Conservation (phyloP, 805 yeast genomes). For the Candida palmyrensis region DNA sequence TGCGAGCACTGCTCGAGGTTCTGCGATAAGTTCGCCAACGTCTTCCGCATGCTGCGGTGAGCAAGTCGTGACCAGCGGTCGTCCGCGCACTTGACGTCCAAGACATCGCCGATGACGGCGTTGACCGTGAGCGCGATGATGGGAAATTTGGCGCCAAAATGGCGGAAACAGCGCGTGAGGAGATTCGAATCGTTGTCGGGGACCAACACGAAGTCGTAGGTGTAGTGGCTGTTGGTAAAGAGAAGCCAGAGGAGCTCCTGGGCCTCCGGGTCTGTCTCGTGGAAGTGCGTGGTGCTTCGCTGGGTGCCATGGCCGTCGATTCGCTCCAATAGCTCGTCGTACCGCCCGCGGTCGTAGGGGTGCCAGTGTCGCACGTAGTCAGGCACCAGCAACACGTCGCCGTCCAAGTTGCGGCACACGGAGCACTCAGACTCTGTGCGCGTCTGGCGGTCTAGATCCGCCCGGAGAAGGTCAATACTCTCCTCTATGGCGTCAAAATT, state of each 20-base stretch:
- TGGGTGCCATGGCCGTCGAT: not conserved
- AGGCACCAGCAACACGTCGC: constrained; percentile 1
- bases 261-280: constrained; percentile 3
- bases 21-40: not conserved
- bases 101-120: constrained; percentile 2
- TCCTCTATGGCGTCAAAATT: not conserved
- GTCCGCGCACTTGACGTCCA: constrained; percentile 1
- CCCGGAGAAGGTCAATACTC: not conserved
- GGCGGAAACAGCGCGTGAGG: constrained; percentile 1
- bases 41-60: constrained; percentile 1
- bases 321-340: not conserved
- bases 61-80: constrained; percentile 2
- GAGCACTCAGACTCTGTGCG: not conserved
- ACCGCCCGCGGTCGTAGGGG: not conserved
- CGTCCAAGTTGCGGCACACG: not conserved
- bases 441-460: constrained; percentile 1
- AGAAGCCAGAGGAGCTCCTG: constrained; percentile 3
- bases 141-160: constrained; percentile 3
- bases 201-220: constrained; percentile 1
- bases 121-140: constrained; percentile 1
- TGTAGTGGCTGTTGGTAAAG: constrained; percentile 1
- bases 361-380: constrained; percentile 3
- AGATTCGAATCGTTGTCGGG: constrained; percentile 2
- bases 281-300: not conserved
- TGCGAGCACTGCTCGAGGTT: not conserved